Conservation (phyloP, 2,329 filamentous ascomycete genomes). For the Coniella lustricola region DNA sequence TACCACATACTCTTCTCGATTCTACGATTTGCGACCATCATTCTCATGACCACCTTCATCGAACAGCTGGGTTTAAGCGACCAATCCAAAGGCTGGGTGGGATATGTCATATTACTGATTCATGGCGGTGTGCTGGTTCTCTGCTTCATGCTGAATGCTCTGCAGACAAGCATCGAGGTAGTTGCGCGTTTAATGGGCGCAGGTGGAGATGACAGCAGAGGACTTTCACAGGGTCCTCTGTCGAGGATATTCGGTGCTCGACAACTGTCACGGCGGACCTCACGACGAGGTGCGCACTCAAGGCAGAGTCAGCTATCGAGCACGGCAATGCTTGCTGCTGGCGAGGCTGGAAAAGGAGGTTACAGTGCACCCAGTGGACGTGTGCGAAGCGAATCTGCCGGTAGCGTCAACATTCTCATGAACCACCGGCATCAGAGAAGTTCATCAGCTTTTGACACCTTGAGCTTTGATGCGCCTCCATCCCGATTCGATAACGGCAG, state of each 20-base stretch:
- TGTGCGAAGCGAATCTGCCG: conserved; percentile 54
- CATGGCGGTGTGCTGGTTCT: conserved; percentile 82
- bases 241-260: conserved; percentile 88
- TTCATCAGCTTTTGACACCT: conserved; percentile 48
- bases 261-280: conserved; percentile 69
- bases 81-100: conserved; percentile 85
- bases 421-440: conserved; percentile 37
- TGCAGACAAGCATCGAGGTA: conserved; percentile 88
- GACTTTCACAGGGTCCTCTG: conserved; percentile 71
- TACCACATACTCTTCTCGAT: conserved; percentile 82
- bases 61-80: conserved; percentile 74
- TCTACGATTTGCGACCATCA: conserved; percentile 66
- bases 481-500: conserved; percentile 50
- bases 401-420: conserved; percentile 47
- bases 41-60: conserved; percentile 77
- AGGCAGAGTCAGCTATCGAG: conserved; percentile 78
- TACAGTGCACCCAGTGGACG: conserved; percentile 48
- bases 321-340: conserved; percentile 68
- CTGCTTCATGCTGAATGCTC: conserved; percentile 85
- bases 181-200: conserved; percentile 74
- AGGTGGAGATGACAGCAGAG: conserved; percentile 65
- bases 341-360: conserved; percentile 57
- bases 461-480: conserved; percentile 37
- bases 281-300: conserved; percentile 55
- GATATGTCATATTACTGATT: conserved; percentile 80